Evolutionary conservation across 163 green algal genomes (phyloP), one percentile per base, ranked within the genome.

Genomic region (Chlorella variabilis): DNA sequence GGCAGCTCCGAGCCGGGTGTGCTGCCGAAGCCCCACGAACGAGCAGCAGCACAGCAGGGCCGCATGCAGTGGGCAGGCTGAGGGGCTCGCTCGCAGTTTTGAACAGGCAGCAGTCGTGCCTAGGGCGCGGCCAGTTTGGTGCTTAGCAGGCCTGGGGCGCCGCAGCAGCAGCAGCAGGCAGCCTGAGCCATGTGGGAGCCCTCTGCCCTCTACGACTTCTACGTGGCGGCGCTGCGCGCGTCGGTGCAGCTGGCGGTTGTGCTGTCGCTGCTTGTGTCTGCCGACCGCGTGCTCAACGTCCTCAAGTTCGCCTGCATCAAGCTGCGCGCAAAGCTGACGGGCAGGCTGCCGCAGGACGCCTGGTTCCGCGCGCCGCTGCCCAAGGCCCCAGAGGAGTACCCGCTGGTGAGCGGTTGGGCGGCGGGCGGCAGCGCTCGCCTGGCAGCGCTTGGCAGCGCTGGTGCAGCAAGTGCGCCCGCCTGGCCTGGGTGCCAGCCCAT

Each of bases 271-370:
- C 82, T 97, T 1, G 89, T 95, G 20, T 91, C 87, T n/a, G 56
- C 86, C 2, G 93, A 97, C 83, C 81, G 93, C 8, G 33, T 96
- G 2, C 87, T 94, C 68, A 92, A 94, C 76, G 88, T 95, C 36
- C 29, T 66, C 59, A 90, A 92, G 62, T 91, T 84, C 39, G 29
- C 76, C 25, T 48, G 68, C 49, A 70, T 86, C 67, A 78, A 81
- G 58, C 2, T 63, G 25, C 61, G 85, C 29, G 36, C 65, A 5
- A 62, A 36, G 49, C 29, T 85, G 3, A 89, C 75, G 3, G 87
- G 87, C n/a, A 54, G 73, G n/a, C 48, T n/a, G 5, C 81, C 87
- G 20, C 63, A 87, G 38, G 73, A 89, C 21, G 34, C 41, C 33
- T 91, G 85, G 83, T 54, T 71, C 66, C 90, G 83, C 25, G 33